Percentiles rank a stretch among this genome's conserved stretches.
Conservation (phyloP, 805 yeast species). For the Metschnikowia dekortorum region DNA sequence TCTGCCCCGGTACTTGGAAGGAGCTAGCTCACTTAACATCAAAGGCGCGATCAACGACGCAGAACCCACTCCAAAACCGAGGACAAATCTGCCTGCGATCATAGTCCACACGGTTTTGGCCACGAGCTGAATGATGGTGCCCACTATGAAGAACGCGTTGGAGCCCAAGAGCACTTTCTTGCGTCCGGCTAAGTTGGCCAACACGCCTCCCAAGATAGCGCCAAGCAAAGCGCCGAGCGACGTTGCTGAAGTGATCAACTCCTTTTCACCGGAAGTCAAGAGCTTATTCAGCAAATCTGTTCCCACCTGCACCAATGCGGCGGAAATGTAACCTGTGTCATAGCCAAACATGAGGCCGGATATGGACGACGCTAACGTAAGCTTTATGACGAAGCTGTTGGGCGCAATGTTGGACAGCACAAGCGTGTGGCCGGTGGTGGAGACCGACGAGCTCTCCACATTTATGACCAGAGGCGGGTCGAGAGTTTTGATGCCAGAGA, state of each 20-base stretch:
- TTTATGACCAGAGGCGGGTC: conserved; percentile 7
- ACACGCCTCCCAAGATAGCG: conserved; percentile 70
- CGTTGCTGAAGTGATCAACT: conserved; percentile 89
- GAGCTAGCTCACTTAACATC: conserved; percentile 89
- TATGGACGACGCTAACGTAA: conserved; percentile 77
- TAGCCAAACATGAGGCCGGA: conserved; percentile 97
- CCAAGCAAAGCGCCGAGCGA: conserved; percentile 89
- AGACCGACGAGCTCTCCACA: conserved; percentile 6
- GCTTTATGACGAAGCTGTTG: conserved; percentile 55
- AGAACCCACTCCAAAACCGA: conserved; percentile 96
- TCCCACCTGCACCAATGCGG: conserved; percentile 84
- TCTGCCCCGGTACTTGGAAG: conserved; percentile 86
- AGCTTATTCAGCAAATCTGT: conserved; percentile 53
- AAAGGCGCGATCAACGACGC: conserved; percentile 94
- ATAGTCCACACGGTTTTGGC: conserved; percentile 82
- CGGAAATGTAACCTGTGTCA: conserved; percentile 95
- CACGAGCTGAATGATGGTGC: conserved; percentile 80
- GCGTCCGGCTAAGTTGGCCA: conserved; percentile 83
- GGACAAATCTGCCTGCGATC: conserved; percentile 85
- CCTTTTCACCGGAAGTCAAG: conserved; percentile 75
- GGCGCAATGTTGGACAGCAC: conserved; percentile 11
- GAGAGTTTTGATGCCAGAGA: not conserved
- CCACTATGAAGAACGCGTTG: conserved; percentile 74
- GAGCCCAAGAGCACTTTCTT: conserved; percentile 81
- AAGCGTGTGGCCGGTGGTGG: conserved; percentile 5